Conservation (phyloP, 1,284 basidiomycete species). For the Melampsora americana region DNA sequence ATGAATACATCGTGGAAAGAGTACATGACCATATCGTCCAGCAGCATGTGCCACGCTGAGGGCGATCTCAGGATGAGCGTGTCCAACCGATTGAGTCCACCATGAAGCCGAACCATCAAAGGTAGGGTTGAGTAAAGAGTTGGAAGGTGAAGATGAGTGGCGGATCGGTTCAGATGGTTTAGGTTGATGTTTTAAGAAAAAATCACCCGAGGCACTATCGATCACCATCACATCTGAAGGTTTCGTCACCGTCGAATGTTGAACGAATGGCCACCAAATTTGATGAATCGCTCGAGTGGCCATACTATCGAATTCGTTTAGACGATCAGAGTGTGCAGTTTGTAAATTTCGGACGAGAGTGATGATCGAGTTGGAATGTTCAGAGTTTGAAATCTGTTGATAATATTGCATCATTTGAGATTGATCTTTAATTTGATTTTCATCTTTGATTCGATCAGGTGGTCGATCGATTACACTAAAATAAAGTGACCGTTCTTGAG, state of each 20-base stretch:
- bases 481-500: conserved; percentile 62
- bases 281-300: conserved; percentile 70
- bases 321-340: conserved; percentile 62
- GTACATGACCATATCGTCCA: conserved; percentile 92
- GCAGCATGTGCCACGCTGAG: conserved; percentile 83
- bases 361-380: conserved; percentile 57
- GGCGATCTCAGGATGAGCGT: conserved; percentile 71
- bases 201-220: conserved; percentile 81
- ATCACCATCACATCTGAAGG: conserved; percentile 78
- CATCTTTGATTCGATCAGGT: conserved; percentile 55
- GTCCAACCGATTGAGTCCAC: conserved; percentile 96
- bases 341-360: conserved; percentile 65
- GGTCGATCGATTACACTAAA: conserved; percentile 64
- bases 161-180: conserved; percentile 28
- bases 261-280: conserved; percentile 98
- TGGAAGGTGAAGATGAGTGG: conserved; percentile 47
- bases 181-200: conserved; percentile 63
- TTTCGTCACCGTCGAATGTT: conserved; percentile 71
- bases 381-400: conserved; percentile 25
- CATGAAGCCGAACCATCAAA: conserved; percentile 92
- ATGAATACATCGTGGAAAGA: conserved; percentile 86
- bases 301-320: conserved; percentile 72
- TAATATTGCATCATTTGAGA: conserved; percentile 20
- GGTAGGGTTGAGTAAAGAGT: conserved; percentile 64
- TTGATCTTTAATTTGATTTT: not conserved